Base-by-base conservation (phyloP, 2,329 filamentous ascomycete species). In the Aureobasidium sp. region DNA sequence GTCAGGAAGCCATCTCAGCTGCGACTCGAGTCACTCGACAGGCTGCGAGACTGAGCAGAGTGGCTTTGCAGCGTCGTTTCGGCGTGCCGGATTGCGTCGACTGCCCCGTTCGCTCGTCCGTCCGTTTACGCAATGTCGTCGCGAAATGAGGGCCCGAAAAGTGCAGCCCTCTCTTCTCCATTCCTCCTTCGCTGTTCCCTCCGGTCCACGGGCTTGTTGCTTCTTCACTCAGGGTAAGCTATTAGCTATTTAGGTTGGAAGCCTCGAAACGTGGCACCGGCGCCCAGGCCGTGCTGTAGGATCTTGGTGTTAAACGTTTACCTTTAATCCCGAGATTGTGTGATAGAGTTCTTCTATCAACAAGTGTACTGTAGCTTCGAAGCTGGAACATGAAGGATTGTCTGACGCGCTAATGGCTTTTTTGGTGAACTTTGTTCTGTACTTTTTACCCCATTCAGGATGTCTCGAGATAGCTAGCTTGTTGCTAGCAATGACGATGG, bases 361-460 rank as follows among this genome's bases (percentile, higher is more conserved):
- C 22, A 25, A 25, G 22, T 25, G 22, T 3, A 25, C 31, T 48
- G 55, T 29, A 48, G 55, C 29, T 44, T 58, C 25, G n/a, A 2
- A 58, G 55, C 55, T 48, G 55, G 55, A 58, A 58, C 55, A 58
- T 37, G 55, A 48, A 58, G 55, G 42, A 58, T 58, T 58, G 17
- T 29, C 41, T 58, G 39, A 58, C 41, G 42, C 55, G 37, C 42
- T 17, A 34, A 58, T 37, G 42, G 42, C 42, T 48, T 39, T 6
- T 48, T 39, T 48, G 42, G 15, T 39, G 55, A 58, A 58, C 55
- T 42, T 58, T 58, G 55, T 58, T 58, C 37, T 47, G 55, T 58
- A 58, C 55, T 58, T 58, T 58, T 58, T 58, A 37, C 29, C 55
- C 53, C 37, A 36, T 57, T 57, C 39, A 42, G 53, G 53, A 36